These are phyloP conservation scores for Vicia sativa DNA, from an alignment of 306 rosid genomes.

Conservation along the genomic window DNA sequence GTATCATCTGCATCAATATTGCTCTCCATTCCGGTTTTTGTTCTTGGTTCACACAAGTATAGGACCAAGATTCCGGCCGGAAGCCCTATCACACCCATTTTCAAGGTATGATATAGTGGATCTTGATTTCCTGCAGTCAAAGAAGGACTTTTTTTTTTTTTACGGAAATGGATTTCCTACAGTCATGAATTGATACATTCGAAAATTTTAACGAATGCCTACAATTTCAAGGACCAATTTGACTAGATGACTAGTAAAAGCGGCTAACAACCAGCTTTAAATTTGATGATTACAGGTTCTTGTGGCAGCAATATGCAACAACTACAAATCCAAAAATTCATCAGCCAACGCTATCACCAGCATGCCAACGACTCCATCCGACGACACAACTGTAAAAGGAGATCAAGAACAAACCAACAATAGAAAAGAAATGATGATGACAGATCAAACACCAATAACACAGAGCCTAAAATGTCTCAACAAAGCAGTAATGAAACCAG, in stretches of 20 bases:
- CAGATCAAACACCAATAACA: conserved; percentile 34
- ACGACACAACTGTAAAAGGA: conserved; percentile 25
- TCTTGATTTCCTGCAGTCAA: background rate
- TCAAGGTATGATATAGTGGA: conserved; percentile 50
- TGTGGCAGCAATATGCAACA: conserved; percentile 60
- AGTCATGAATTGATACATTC: background rate
- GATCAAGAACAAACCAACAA: conserved; percentile 36
- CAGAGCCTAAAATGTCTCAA: conserved; percentile 61
- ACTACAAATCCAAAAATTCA: conserved; percentile 40
- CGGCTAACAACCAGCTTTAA: conserved; percentile 1
- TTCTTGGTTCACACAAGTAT: conserved; percentile 65
- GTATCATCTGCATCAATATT: conserved; percentile 62
- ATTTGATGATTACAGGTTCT: conserved; percentile 58
- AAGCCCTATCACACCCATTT: conserved; percentile 71
- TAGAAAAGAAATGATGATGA: conserved; percentile 13
- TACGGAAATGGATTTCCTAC: background rate
- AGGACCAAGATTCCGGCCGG: conserved; percentile 69
- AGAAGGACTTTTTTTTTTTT: background rate
- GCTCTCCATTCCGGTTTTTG: conserved; percentile 71
- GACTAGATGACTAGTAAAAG: background rate
- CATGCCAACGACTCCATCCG: conserved; percentile 47
- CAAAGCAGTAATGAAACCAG: conserved; percentile 48
- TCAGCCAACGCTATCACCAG: conserved; percentile 49
- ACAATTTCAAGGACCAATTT: background rate
- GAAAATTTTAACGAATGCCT: background rate